phyloP scores from a whole-genome alignment of 331 rosid genomes.

The Dryas integrifolia region DNA sequence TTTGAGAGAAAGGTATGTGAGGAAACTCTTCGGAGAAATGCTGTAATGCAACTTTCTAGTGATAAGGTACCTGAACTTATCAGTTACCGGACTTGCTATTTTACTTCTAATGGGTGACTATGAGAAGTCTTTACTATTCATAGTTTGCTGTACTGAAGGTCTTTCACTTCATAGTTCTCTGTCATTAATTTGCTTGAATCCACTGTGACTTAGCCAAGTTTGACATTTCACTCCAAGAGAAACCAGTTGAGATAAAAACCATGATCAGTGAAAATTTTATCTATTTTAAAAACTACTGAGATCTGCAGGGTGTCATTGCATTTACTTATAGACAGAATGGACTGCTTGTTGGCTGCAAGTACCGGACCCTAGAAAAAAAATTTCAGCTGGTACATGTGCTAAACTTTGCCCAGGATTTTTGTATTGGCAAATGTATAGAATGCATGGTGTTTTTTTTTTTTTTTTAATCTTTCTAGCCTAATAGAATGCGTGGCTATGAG shows the following conservation, averaged over 20 bases:
- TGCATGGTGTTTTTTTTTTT: too few species aligned
- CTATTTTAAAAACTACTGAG: slow-evolving; percentile 15
- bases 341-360: slow-evolving; percentile 81
- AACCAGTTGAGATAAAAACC: background rate
- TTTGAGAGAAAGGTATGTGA: slow-evolving; percentile 66
- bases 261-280: slow-evolving; percentile 17
- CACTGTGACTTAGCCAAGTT: background rate
- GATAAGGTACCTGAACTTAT: slow-evolving; percentile 50
- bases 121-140: too few species aligned
- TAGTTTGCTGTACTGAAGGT: background rate
- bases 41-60: slow-evolving; percentile 57
- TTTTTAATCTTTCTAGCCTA: too few species aligned
- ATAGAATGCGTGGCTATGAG: background rate
- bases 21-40: slow-evolving; percentile 67
- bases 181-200: slow-evolving; percentile 1
- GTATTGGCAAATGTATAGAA: background rate
- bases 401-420: background rate
- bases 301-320: slow-evolving; percentile 64
- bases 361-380: slow-evolving; percentile 58
- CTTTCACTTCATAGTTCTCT: background rate
- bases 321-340: slow-evolving; percentile 75
- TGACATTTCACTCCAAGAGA: background rate
- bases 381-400: slow-evolving; percentile 72
- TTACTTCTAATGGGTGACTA: too few species aligned
- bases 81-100: background rate